These are phyloP conservation scores for Sporisorium sorghi DNA, from an alignment of 1,284 basidiomycete genomes.

Conservation along the genomic window DNA sequence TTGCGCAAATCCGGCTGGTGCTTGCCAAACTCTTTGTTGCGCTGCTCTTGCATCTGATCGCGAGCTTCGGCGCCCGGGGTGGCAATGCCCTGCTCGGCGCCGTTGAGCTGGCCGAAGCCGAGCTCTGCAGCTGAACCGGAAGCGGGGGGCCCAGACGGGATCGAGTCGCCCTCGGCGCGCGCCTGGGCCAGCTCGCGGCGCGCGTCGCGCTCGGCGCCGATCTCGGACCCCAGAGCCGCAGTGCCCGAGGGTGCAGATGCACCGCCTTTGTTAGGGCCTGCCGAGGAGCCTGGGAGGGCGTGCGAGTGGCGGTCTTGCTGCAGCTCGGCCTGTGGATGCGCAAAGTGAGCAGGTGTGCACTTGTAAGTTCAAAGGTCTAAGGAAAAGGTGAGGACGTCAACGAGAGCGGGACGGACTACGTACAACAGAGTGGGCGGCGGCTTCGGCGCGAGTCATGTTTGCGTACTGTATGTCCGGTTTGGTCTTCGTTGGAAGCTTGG, in stretches of 20 bases:
- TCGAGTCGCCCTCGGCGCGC: conserved; percentile 26
- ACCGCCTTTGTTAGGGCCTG: conserved; percentile 45
- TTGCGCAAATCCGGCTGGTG: conserved; percentile 28
- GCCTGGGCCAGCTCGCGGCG: conserved; percentile 39
- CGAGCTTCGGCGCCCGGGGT: conserved; percentile 39
- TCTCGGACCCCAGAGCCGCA: conserved; percentile 25
- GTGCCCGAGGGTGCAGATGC: conserved; percentile 25
- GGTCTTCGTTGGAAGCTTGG: not conserved
- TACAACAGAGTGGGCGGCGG: conserved; percentile 42
- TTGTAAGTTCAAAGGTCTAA: too few relatives aligned
- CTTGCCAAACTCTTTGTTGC: conserved; percentile 37
- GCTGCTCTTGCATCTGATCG: conserved; percentile 29
- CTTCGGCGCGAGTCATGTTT: conserved; percentile 44
- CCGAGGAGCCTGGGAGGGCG: conserved; percentile 31
- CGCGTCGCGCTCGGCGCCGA: conserved; percentile 41
- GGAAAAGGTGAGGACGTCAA: not conserved
- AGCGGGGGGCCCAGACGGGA: conserved; percentile 9
- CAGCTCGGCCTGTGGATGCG: conserved; percentile 22
- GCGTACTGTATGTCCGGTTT: not conserved
- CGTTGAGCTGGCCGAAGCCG: conserved; percentile 44
- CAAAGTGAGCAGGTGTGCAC: too few relatives aligned
- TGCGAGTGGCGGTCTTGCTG: conserved; percentile 32
- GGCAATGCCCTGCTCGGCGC: conserved; percentile 41
- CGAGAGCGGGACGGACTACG: too few relatives aligned
- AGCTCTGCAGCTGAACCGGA: conserved; percentile 9